Base-by-base conservation (phyloP, 2,329 filamentous ascomycete genomes). In the Ophiocordyceps camponoti-saundersi region DNA sequence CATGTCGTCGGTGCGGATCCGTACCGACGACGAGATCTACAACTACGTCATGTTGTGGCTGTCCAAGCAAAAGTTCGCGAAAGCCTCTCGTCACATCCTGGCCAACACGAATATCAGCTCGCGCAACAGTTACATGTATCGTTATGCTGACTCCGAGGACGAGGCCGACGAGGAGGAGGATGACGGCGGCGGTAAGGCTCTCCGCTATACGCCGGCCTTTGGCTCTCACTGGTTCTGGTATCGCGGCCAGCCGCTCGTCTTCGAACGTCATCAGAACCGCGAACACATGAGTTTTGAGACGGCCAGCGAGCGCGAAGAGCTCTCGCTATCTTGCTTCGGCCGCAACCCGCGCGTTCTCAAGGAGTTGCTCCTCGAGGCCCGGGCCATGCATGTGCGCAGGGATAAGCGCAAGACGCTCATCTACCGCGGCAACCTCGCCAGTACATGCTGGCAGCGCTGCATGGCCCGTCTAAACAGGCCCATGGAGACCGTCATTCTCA, bases 31-130 rank as follows among this genome's bases (percentile, higher is more conserved):
- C 53, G 81, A 85, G 57, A 75, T 82, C 48, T 85, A 83, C 65
- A 80, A 80, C 56, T 82, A 83, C 55, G 56, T 85, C 40, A 83
- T 85, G 78, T 70, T 69, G 23, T 85, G 81, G 81, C 70, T 85
- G 2, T 70, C 79, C 2, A 62, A 66, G 32, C 80, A 85, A 59
- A 59, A 64, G 3, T 83, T 84, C 52, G 69, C 77, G 20, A 69
- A 73, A 50, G 63, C 65, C 6, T 74, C 79, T 0, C 75, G 77
- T 15, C 70, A 71, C 42, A 81, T 83, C 52, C 69, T 84, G 12
- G 81, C 77, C 40, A 80, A 80, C 55, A 80, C 78, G 6, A 75
- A 73, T 53, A 56, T 79, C 34, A 74, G 69, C 54, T 75, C 69
- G 3, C 66, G 73, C 15, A 64, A 61, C 45, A 76, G 69, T 65